Conservation (phyloP, 495 filamentous ascomycete species). For the Rusavskia elegans region DNA sequence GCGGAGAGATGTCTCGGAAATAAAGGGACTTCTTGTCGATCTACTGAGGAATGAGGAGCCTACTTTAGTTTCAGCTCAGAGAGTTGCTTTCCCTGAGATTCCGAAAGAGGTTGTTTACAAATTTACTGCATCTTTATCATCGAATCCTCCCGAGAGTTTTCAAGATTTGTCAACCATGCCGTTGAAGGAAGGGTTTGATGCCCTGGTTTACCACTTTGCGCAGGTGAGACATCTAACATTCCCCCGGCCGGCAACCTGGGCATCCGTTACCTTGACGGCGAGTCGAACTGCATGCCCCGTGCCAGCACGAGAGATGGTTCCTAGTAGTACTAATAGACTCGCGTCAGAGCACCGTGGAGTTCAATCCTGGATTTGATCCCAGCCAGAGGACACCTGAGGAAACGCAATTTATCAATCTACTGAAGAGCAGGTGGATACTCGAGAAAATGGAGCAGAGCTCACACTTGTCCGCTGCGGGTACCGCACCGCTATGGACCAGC, state of each 20-base stretch:
- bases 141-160: neutral
- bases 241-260: no score
- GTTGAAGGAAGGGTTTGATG: conserved; percentile 9
- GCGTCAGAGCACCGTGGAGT: conserved; percentile 8
- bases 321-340: neutral
- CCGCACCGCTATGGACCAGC: neutral
- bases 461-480: neutral
- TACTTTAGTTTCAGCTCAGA: neutral
- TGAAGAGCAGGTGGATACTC: conserved; percentile 12
- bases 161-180: neutral
- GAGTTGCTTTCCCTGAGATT: neutral
- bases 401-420: conserved; percentile 11
- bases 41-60: neutral
- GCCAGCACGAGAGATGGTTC: neutral
- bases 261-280: no score
- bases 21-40: conserved; percentile 5
- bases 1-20: conserved; percentile 5
- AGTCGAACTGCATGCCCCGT: no score
- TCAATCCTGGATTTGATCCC: conserved; percentile 5
- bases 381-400: conserved; percentile 6
- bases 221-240: neutral
- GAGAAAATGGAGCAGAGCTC: neutral
- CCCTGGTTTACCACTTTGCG: conserved; percentile 11
- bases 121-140: neutral
- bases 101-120: conserved; percentile 1